Percentiles rank a stretch among this genome's conserved stretches.
Evolutionary conservation across 371 early-diverging fungal species (phyloP).

Genomic region (Entomophthora muscae): DNA sequence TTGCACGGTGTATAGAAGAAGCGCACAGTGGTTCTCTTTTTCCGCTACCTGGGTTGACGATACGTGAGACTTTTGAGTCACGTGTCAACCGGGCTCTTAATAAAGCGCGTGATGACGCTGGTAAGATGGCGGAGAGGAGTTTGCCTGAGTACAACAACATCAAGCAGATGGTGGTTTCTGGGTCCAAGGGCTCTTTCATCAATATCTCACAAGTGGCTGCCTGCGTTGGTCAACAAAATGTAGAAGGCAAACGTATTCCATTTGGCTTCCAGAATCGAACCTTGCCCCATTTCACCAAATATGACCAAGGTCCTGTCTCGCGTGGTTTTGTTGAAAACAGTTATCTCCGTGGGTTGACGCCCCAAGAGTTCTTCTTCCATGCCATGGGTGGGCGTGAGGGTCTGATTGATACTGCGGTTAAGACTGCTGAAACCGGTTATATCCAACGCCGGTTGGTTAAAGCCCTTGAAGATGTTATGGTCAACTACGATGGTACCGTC

Average conservation of each 20-base stretch:
- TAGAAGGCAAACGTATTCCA: slow-evolving; percentile 98
- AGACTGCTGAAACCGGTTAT: slow-evolving; percentile 99
- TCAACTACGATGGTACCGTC: slow-evolving; percentile 95
- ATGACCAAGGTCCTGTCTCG: slow-evolving; percentile 94
- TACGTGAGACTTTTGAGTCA: slow-evolving; percentile 93
- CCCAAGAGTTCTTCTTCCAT: slow-evolving; percentile 99
- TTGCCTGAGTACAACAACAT: slow-evolving; percentile 93
- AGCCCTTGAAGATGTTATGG: slow-evolving; percentile 97
- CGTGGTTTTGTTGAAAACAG: slow-evolving; percentile 98
- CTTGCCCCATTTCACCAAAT: slow-evolving; percentile 96
- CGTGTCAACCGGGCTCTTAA: slow-evolving; percentile 83
- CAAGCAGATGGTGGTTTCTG: slow-evolving; percentile 96
- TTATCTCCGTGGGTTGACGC: slow-evolving; percentile 93
- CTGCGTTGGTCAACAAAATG: slow-evolving; percentile 99
- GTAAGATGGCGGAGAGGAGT: slow-evolving; percentile 75
- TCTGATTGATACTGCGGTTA: slow-evolving; percentile 97
- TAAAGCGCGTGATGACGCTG: slow-evolving; percentile 92
- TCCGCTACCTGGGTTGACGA: slow-evolving; percentile 92
- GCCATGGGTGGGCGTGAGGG: slow-evolving; percentile 99
- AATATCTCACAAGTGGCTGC: slow-evolving; percentile 99
- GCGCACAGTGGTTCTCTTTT: slow-evolving; percentile 85
- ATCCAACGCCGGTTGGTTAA: slow-evolving; percentile 99
- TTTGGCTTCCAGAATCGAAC: slow-evolving; percentile 94
- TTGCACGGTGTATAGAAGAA: slow-evolving; percentile 63
- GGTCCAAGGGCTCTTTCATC: slow-evolving; percentile 97